Evolutionary conservation across 345 rosid species (phyloP), one percentile per base, ranked within the genome.

Genomic region (Arabis alpina): DNA sequence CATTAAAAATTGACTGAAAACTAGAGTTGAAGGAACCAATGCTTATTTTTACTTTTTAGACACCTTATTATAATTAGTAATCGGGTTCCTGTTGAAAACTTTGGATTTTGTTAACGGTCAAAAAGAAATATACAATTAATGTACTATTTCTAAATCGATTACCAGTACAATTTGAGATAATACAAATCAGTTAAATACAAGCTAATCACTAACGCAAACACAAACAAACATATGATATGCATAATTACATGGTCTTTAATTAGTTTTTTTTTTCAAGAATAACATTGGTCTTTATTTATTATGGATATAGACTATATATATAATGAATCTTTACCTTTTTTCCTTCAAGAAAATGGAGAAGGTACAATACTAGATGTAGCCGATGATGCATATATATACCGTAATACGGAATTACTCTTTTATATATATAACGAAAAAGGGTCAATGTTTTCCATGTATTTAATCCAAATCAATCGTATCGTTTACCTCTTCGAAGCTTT

Each of bases 401-500:
- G 23, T 19, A 19, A 19, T 19, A 19, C 23, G 23, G 23, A 19
- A 19, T 19, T 19, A 28, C 32, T 32, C 14, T 16, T 56, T 36
- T 36, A 39, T 23, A 19, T 19, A 27, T 61, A 27, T 43, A 5
- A 16, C n/a, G 24, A 9, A 10, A 50, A 43, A 43, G 52, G 6
- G 14, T 9, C 40, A 10, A 15, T 28, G 4, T 28, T 28, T 28
- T 28, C 4, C 3, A 0, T 43, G 3, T 42, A 12, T 34, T 9
- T 14, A 57, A 32, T 61, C 47, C 65, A n/a, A 43, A 60, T 41
- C 36, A 13, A n/a, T 24, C 23, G 36, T 16, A 32, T 19, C 23
- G 23, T 19, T 19, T 30, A 57, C 41, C 50, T 41, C 51, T 40
- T 39, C 51, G 32, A 55, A 72, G 57, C 23, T 30, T 54, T 36